Evolutionary conservation across 306 rosid genomes (phyloP).

Genomic region (Purshia tridentata): DNA sequence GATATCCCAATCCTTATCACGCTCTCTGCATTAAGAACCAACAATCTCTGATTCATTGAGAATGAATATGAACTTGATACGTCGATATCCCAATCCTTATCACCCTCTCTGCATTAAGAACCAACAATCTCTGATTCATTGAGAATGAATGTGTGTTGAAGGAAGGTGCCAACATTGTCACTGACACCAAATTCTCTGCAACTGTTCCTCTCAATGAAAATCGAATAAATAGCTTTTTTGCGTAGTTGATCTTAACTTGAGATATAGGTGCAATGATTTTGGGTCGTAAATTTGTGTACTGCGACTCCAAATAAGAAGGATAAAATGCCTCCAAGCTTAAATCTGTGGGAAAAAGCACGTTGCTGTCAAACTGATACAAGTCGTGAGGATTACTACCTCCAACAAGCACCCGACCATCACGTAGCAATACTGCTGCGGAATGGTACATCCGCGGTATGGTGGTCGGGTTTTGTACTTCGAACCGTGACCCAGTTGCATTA

Average conservation of each 20-base stretch:
- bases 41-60: slow-evolving; percentile 70
- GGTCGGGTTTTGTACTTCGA: slow-evolving; percentile 37
- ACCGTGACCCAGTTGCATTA: slow-evolving; percentile 31
- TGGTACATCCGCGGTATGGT: slow-evolving; percentile 55
- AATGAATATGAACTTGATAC: slow-evolving; percentile 83
- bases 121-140: slow-evolving; percentile 65
- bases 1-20: slow-evolving; percentile 27
- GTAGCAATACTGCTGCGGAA: slow-evolving; percentile 52
- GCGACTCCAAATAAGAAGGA: slow-evolving; percentile 34
- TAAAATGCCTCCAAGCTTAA: slow-evolving; percentile 40
- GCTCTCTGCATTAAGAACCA: slow-evolving; percentile 35
- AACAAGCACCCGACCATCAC: slow-evolving; percentile 63
- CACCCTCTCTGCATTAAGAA: slow-evolving; percentile 30
- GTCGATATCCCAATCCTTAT: slow-evolving; percentile 21
- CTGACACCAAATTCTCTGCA: slow-evolving; percentile 23
- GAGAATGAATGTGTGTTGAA: slow-evolving; percentile 82
- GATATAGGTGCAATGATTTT: slow-evolving; percentile 25
- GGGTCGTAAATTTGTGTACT: slow-evolving; percentile 24
- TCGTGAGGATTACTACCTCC: slow-evolving; percentile 69
- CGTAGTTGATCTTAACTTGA: slow-evolving; percentile 8
- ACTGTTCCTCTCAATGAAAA: slow-evolving; percentile 21
- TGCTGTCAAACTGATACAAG: slow-evolving; percentile 30
- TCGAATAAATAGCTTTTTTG: slow-evolving; percentile 14
- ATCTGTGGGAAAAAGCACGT: slow-evolving; percentile 46
- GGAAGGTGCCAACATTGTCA: slow-evolving; percentile 62